Conservation (phyloP, 1,139 yeast genomes). For the Protomyces pachydermus region DNA sequence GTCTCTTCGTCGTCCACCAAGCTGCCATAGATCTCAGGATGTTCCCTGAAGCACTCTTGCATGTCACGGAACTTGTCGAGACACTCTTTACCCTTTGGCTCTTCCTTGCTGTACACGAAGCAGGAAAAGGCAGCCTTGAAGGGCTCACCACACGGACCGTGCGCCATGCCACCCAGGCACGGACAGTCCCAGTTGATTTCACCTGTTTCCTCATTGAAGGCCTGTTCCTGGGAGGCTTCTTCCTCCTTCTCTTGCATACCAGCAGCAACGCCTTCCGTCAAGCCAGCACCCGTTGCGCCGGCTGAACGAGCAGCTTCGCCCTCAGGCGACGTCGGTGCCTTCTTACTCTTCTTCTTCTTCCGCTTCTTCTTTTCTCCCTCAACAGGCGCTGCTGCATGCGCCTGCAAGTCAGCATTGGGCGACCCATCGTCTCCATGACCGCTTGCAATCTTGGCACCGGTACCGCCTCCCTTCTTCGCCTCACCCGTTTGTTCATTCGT, state of each 20-base stretch:
- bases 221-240: conserved; percentile 48
- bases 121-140: conserved; percentile 94
- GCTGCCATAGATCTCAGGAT: conserved; percentile 89
- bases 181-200: conserved; percentile 99
- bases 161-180: conserved; percentile 80
- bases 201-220: conserved; percentile 95
- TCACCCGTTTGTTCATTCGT: conserved; percentile 4
- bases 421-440: conserved; percentile 7
- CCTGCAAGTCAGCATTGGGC: conserved; percentile 8
- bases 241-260: conserved; percentile 28
- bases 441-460: conserved; percentile 24
- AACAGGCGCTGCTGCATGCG: neutral
- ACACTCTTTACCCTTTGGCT: conserved; percentile 97
- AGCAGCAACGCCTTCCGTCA: conserved; percentile 1
- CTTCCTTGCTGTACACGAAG: conserved; percentile 89
- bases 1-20: conserved; percentile 24
- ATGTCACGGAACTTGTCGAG: conserved; percentile 78
- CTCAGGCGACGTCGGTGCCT: neutral
- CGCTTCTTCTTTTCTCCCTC: conserved; percentile 7
- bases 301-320: conserved; percentile 1
- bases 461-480: conserved; percentile 22
- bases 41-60: conserved; percentile 90
- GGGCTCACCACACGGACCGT: conserved; percentile 84
- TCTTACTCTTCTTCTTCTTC: neutral
- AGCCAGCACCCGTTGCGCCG: neutral